A percentile compares a stretch with the other conserved stretches of the same genome.
Conservation (phyloP, 345 rosid genomes). For the Heritiera fomes region DNA sequence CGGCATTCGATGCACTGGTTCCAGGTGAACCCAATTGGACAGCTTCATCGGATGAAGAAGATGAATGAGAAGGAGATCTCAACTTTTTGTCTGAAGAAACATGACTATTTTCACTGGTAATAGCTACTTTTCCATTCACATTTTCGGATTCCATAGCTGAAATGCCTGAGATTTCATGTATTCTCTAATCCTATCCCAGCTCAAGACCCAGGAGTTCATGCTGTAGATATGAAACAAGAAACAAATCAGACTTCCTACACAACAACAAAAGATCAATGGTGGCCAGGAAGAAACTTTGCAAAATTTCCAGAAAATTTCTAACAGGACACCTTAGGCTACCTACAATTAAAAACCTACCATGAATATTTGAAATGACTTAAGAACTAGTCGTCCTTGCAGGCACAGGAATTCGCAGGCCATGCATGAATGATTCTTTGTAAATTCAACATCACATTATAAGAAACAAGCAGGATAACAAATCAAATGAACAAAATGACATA, state of each 20-base stretch:
- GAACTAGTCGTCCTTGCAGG: background rate
- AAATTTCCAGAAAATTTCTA: background rate
- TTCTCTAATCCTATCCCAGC: constrained; percentile 20
- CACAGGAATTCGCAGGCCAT: background rate
- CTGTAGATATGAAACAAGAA: constrained; percentile 12
- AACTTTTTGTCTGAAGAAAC: background rate
- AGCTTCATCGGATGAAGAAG: constrained; percentile 23
- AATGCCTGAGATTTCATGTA: constrained; percentile 14
- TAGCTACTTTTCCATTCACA: too few relatives aligned
- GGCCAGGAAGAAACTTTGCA: background rate
- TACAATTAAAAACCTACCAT: background rate
- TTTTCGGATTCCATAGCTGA: constrained; percentile 25
- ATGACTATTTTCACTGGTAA: constrained; percentile 6
- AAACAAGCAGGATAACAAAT: background rate
- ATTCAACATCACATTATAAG: background rate
- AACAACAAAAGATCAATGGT: background rate
- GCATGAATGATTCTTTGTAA: background rate
- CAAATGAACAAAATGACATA: background rate
- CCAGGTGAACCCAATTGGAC: constrained; percentile 10
- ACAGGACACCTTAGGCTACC: background rate
- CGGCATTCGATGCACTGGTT: too few relatives aligned
- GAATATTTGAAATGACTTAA: too few relatives aligned
- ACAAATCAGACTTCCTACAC: background rate
- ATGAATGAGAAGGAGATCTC: constrained; percentile 10
- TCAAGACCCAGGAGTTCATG: constrained; percentile 19